Evolutionary conservation across 108 stramenopile genomes (phyloP), one percentile per base, ranked within the genome.

Genomic region (Nitzschia sp.): DNA sequence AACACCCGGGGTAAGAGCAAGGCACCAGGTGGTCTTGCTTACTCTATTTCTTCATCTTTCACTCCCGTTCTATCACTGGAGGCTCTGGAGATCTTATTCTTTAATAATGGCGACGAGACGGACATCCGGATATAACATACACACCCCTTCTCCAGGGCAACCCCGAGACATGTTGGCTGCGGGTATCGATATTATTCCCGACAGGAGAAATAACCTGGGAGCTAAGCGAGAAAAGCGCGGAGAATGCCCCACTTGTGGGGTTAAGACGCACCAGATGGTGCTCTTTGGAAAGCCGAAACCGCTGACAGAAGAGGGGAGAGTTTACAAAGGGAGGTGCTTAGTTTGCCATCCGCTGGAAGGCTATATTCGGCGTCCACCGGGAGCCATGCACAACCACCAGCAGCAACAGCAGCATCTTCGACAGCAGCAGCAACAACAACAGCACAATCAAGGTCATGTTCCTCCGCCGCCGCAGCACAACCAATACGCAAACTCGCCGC

Each of bases 231-330:
- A 34, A 29, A 55, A 68, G 29, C 38, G 49, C 19, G 79, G 79
- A 5, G 66, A 80, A 53, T 83, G 82, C 55, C 56, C 70, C 2
- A 72, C 53, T 25, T 83, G 82, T 62, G 82, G 78, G 9, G 67
- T 34, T 6, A 56, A 45, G 35, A 78, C 77, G 0, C 77, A 79
- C 63, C 71, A 76, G 49, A 66, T 57, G 19, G 58, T 48, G 2
- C 23, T 78, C 21, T 66, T 83, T 32, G 78, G 78, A n/a, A 76
- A 77, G 62, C 68, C 57, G 29, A 71, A 59, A 8, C 70, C 78
- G 27, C 51, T 84, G 54, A 76, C 78, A 3, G 48, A 69, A 0
- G 73, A 74, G 46, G 81, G 81, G 2, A 35, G 54, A 26, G 64
- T 66, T 9, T 59, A 31, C 11, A n/a, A 73, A 13, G 82, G 82